Evolutionary conservation across 176 grass and related monocot species (phyloP), one percentile per base, ranked within the genome.

Genomic region (Raddia distichophylla): DNA sequence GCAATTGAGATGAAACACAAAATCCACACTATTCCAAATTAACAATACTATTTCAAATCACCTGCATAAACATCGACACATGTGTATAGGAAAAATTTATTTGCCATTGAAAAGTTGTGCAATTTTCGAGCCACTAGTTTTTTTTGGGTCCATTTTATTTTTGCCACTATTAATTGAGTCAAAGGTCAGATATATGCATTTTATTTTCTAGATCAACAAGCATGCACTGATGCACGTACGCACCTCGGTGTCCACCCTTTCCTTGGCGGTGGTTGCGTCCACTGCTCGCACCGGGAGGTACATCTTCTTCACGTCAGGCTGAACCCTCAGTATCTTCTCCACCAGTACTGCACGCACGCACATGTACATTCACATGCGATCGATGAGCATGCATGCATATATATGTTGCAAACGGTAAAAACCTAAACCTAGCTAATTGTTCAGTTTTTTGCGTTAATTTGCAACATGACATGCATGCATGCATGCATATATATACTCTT

Each of bases 191-290:
- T 27, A 27, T 27, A 27, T 27, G 27, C 27, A 27, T 27, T 27
- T 27, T 27, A 27, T 27, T 27, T 27, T 27, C 27, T 27, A 27
- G 34, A 56, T 8, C 17, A 22, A 46, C 1, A 27, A 27, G 27
- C 27, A 27, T 27, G 27, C 27, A 27, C 27, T 27, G 27, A 27
- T 27, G 27, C 27, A 27, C 27, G 27, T 42, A 65, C 56, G 79
- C 37, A 97, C 95, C 95, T 97, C 95, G 45, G 71, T 89, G 74
- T 97, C 58, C 35, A 97, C 22, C 12, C 95, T 74, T 46, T 83
- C 84, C 61, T 83, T 86, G 13, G 95, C 88, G 10, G 92, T 80
- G 0, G 35, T 73, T 0, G 73, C 71, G 1, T 98, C 88, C 1
- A 72, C 40, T 0, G 80, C 80, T 2, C 80, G 69, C 17, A 82